These are phyloP conservation scores for Phytopythium litorale DNA, from an alignment of 352 stramenopile species.

Conservation along the genomic window DNA sequence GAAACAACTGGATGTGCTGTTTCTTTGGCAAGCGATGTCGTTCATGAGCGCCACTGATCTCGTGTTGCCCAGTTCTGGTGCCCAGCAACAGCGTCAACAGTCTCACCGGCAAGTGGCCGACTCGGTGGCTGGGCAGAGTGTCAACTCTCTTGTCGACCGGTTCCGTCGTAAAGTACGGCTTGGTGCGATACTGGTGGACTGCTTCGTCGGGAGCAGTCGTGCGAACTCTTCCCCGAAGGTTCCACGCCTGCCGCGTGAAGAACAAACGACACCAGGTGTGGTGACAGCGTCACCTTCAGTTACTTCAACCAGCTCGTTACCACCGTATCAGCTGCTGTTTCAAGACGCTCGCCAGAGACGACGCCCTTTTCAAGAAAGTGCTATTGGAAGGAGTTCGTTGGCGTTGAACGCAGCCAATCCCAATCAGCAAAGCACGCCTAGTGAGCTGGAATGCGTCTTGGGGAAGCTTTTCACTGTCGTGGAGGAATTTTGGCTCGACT, in stretches of 20 bases:
- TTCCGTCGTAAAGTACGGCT: constrained; percentile 4
- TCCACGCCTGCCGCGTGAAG: not conserved
- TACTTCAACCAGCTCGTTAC: not conserved
- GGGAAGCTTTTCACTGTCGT: constrained; percentile 8
- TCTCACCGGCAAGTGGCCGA: not conserved
- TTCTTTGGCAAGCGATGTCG: not conserved
- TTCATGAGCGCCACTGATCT: not conserved
- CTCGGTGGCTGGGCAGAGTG: not conserved
- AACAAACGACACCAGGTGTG: not conserved
- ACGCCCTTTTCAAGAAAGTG: too few relatives aligned
- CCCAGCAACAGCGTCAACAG: not conserved
- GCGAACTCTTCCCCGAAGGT: not conserved
- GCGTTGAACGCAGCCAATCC: not conserved
- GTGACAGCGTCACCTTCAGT: not conserved
- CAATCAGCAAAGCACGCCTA: not conserved
- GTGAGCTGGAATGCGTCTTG: constrained; percentile 1
- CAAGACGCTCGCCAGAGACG: not conserved
- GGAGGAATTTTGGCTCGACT: constrained; percentile 45
- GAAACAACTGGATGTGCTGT: not conserved
- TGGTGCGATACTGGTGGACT: not conserved
- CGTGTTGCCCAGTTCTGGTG: not conserved
- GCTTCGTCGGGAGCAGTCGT: not conserved
- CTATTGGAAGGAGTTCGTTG: not conserved
- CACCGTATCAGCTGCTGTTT: not conserved
- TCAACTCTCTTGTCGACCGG: constrained; percentile 1